Conservation (phyloP, 2,329 filamentous ascomycete species). For the Penicillium sp. region DNA sequence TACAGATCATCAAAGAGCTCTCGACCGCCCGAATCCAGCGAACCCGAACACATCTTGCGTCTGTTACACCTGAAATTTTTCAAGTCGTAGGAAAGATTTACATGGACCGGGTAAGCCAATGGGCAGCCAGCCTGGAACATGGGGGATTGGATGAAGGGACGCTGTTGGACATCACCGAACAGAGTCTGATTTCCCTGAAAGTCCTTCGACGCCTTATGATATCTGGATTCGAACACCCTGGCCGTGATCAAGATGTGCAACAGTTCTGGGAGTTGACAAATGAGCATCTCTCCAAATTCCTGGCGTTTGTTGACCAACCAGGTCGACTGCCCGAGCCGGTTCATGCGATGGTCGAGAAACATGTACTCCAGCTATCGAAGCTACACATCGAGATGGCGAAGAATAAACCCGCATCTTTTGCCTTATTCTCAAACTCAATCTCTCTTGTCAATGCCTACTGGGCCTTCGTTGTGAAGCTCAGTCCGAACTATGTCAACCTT, state of each 20-base stretch:
- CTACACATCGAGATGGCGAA: conserved; percentile 86
- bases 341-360: conserved; percentile 74
- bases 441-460: conserved; percentile 82
- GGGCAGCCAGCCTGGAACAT: conserved; percentile 65
- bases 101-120: conserved; percentile 69
- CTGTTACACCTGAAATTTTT: conserved; percentile 81
- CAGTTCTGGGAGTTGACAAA: conserved; percentile 82
- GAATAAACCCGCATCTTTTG: conserved; percentile 79
- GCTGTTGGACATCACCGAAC: conserved; percentile 69
- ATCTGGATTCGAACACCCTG: conserved; percentile 81
- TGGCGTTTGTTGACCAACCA: conserved; percentile 64
- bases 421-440: conserved; percentile 77
- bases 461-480: conserved; percentile 76
- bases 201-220: conserved; percentile 78
- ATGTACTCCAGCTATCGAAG: conserved; percentile 88
- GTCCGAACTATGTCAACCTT: conserved; percentile 64
- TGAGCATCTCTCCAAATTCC: conserved; percentile 75
- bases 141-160: conserved; percentile 63
- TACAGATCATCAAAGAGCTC: conserved; percentile 90
- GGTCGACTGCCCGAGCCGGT: conserved; percentile 58
- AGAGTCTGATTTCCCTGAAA: conserved; percentile 79
- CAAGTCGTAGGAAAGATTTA: conserved; percentile 80
- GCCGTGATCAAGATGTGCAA: conserved; percentile 74
- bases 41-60: conserved; percentile 76
- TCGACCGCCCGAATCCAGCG: conserved; percentile 76